phyloP scores from a whole-genome alignment of 768 basidiomycete species.

The Postia placenta region DNA sequence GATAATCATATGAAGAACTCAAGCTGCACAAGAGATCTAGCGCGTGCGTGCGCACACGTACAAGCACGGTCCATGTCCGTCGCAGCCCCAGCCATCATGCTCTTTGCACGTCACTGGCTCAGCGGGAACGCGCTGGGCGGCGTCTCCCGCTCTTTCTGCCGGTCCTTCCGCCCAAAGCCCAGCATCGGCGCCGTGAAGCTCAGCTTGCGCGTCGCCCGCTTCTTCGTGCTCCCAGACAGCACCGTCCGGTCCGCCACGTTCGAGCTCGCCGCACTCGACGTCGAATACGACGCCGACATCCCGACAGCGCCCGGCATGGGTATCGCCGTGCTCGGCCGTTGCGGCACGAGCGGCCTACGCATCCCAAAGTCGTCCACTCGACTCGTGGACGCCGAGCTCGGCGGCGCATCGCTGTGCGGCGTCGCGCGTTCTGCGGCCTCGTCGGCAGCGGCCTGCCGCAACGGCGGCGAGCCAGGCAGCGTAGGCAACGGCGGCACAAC shows the following conservation, averaged over 20 bases:
- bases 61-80: neutral
- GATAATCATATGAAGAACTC: slow-evolving; percentile 10
- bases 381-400: neutral
- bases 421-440: too few species aligned
- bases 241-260: neutral
- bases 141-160: slow-evolving; percentile 25
- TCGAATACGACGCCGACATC: slow-evolving; percentile 10
- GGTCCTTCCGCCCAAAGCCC: slow-evolving; percentile 51
- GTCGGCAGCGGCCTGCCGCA: neutral
- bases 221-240: slow-evolving; percentile 15
- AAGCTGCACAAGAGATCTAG: neutral
- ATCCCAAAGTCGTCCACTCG: neutral
- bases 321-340: neutral
- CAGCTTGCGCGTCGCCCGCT: slow-evolving; percentile 54
- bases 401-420: neutral
- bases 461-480: slow-evolving; percentile 14
- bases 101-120: slow-evolving; percentile 1
- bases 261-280: slow-evolving; percentile 10
- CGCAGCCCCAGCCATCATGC: neutral
- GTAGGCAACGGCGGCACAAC: slow-evolving; percentile 15
- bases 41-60: neutral
- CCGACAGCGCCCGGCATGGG: neutral
- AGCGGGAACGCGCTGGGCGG: slow-evolving; percentile 7
- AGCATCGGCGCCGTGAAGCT: slow-evolving; percentile 59
- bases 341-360: slow-evolving; percentile 8